Conservation (phyloP, 2,329 filamentous ascomycete species). For the Fusarium sororula region DNA sequence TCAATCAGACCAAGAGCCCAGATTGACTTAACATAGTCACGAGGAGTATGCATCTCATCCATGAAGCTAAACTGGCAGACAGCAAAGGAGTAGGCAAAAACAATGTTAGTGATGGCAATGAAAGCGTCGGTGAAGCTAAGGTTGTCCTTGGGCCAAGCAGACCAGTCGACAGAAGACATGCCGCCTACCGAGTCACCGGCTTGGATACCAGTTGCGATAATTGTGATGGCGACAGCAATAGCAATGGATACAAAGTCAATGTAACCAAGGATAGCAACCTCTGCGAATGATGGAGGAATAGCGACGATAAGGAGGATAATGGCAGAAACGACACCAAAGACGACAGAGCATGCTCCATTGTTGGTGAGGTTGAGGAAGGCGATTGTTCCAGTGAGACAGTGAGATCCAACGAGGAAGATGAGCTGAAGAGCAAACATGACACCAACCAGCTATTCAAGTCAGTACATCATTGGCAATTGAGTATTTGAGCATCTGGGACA, state of each 20-base stretch:
- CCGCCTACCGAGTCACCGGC: constrained; percentile 45
- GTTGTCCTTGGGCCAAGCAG: constrained; percentile 56
- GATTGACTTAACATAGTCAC: constrained; percentile 63
- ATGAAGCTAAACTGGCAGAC: constrained; percentile 63
- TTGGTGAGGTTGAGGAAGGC: constrained; percentile 72
- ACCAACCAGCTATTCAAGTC: constrained; percentile 57
- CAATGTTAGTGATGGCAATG: constrained; percentile 72
- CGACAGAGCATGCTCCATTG: constrained; percentile 58
- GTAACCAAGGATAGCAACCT: constrained; percentile 60
- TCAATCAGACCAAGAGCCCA: constrained; percentile 69
- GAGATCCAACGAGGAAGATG: constrained; percentile 76
- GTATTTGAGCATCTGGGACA: no score
- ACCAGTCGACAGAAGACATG: constrained; percentile 50
- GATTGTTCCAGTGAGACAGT: constrained; percentile 75
- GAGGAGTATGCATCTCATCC: constrained; percentile 62
- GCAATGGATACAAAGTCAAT: constrained; percentile 70
- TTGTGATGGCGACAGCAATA: constrained; percentile 70
- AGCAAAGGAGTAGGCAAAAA: constrained; percentile 72
- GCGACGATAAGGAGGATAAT: constrained; percentile 57
- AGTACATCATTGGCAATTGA: not conserved
- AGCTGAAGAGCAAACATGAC: constrained; percentile 70
- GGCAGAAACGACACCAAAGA: constrained; percentile 57
- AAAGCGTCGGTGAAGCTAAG: constrained; percentile 65
- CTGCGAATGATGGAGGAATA: constrained; percentile 59
- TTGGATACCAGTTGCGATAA: constrained; percentile 69